phyloP scores from a whole-genome alignment of 2,329 filamentous ascomycete genomes.

The Magnaporthiopsis rhizophila region DNA sequence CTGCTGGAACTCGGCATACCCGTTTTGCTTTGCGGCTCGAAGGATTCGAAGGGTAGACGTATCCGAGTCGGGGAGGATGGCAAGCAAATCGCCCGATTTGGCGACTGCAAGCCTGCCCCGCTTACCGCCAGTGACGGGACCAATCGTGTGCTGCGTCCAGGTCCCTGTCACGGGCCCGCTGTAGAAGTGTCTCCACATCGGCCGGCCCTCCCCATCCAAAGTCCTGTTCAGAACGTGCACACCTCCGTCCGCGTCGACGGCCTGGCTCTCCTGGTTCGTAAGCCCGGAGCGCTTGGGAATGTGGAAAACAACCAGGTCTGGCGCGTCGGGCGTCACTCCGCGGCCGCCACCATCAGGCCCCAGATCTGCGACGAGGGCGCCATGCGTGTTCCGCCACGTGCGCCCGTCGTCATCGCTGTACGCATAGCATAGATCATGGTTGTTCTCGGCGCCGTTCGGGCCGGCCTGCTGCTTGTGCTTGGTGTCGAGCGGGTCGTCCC shows the following conservation, averaged over 20 bases:
- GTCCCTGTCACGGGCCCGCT: conserved; percentile 15
- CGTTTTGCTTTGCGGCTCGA: conserved; percentile 19
- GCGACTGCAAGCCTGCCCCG: conserved; percentile 29
- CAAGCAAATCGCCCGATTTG: conserved; percentile 25
- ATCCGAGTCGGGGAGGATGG: conserved; percentile 27
- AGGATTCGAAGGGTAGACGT: conserved; percentile 22
- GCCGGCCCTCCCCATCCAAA: conserved; percentile 7
- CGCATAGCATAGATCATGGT: conserved; percentile 41
- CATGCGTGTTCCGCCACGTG: conserved; percentile 33
- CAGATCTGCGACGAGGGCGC: conserved; percentile 26
- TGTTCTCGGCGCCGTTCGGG: conserved; percentile 36
- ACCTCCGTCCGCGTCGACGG: conserved; percentile 27
- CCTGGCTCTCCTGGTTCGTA: conserved; percentile 33
- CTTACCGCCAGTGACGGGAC: conserved; percentile 22
- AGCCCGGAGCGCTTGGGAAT: conserved; percentile 38
- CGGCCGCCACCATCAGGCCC: neutral
- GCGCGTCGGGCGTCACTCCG: conserved; percentile 27
- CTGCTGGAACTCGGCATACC: conserved; percentile 25
- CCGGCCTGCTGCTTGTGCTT: conserved; percentile 34
- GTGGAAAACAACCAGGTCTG: conserved; percentile 33
- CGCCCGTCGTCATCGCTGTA: conserved; percentile 35
- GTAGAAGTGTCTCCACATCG: conserved; percentile 6
- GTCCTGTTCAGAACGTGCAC: conserved; percentile 41
- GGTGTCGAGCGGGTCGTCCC: conserved; percentile 29
- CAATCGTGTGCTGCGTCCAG: conserved; percentile 25